Percentiles rank a stretch among this genome's conserved stretches.
Evolutionary conservation across 306 rosid genomes (phyloP).

Genomic region (Cicer pinnatifidum): DNA sequence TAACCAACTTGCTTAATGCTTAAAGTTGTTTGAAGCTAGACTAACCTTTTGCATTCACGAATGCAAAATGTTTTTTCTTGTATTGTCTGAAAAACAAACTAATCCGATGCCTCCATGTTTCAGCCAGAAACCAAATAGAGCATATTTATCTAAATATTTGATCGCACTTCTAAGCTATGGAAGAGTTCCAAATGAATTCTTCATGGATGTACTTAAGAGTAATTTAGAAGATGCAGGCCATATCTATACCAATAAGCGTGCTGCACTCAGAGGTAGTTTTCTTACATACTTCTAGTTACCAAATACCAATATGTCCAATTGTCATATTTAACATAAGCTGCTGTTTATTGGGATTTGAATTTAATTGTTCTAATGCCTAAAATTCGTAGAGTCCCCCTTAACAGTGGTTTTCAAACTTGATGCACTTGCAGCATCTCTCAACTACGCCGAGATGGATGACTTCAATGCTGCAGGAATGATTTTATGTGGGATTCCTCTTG

Average conservation of each 20-base stretch:
- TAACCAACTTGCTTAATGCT: not conserved
- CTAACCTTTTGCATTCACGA: constrained; percentile 14
- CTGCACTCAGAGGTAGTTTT: constrained; percentile 67
- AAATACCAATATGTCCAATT: not conserved
- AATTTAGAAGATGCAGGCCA: constrained; percentile 52
- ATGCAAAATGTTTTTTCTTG: constrained; percentile 14
- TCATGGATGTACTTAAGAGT: constrained; percentile 54
- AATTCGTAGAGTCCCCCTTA: not conserved
- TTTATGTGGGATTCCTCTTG: constrained; percentile 70
- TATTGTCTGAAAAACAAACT: constrained; percentile 36
- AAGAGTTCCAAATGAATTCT: constrained; percentile 76
- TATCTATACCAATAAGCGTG: constrained; percentile 57
- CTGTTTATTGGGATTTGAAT: constrained; percentile 12
- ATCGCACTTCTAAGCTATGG: constrained; percentile 78
- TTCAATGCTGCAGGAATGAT: constrained; percentile 63
- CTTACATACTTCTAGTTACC: not conserved
- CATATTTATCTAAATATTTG: constrained; percentile 59
- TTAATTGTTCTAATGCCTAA: constrained; percentile 18
- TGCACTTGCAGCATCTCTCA: constrained; percentile 56
- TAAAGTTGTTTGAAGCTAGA: constrained; percentile 3
- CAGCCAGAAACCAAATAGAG: constrained; percentile 61
- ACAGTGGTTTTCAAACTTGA: constrained; percentile 25
- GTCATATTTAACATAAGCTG: not conserved
- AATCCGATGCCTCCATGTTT: constrained; percentile 43
- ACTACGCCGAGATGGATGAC: constrained; percentile 63